Conservation (phyloP, 805 yeast species). For the Torulaspora indica region DNA sequence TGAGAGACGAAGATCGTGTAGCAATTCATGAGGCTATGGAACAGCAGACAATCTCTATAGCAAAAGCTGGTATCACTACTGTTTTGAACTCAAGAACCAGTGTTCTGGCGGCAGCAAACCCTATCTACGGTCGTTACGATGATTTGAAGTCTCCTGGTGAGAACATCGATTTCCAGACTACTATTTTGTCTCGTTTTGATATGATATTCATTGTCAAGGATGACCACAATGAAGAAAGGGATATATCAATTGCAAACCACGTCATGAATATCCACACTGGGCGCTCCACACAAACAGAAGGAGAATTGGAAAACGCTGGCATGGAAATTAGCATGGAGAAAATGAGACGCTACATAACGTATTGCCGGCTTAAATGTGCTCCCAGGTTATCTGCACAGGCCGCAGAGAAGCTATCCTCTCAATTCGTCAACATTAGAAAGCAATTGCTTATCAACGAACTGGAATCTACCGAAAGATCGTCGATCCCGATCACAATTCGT, state of each 20-base stretch:
- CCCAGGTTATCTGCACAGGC: slow-evolving; percentile 89
- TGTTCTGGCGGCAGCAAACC: slow-evolving; percentile 97
- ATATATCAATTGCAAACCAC: slow-evolving; percentile 85
- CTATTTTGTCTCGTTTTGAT: slow-evolving; percentile 94
- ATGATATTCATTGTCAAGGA: slow-evolving; percentile 97
- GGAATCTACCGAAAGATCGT: slow-evolving; percentile 79
- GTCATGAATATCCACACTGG: slow-evolving; percentile 94
- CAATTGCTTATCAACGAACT: slow-evolving; percentile 76
- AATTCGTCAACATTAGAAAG: slow-evolving; percentile 85
- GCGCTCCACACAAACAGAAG: slow-evolving; percentile 41
- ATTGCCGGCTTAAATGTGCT: slow-evolving; percentile 85
- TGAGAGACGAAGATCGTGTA: slow-evolving; percentile 98
- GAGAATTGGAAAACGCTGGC: slow-evolving; percentile 48
- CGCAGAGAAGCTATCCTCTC: slow-evolving; percentile 81
- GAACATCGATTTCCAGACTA: slow-evolving; percentile 95
- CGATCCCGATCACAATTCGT: slow-evolving; percentile 95
- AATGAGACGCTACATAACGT: slow-evolving; percentile 89
- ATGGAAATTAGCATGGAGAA: slow-evolving; percentile 86
- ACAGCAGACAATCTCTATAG: slow-evolving; percentile 97
- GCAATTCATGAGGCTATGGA: slow-evolving; percentile 99
- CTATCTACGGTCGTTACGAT: slow-evolving; percentile 93
- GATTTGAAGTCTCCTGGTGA: slow-evolving; percentile 96
- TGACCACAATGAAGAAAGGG: slow-evolving; percentile 82
- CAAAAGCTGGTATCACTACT: slow-evolving; percentile 98
- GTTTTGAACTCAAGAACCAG: slow-evolving; percentile 93